These are phyloP conservation scores for Diplotaxis tenuifolia DNA, from an alignment of 345 rosid genomes.

Conservation along the genomic window DNA sequence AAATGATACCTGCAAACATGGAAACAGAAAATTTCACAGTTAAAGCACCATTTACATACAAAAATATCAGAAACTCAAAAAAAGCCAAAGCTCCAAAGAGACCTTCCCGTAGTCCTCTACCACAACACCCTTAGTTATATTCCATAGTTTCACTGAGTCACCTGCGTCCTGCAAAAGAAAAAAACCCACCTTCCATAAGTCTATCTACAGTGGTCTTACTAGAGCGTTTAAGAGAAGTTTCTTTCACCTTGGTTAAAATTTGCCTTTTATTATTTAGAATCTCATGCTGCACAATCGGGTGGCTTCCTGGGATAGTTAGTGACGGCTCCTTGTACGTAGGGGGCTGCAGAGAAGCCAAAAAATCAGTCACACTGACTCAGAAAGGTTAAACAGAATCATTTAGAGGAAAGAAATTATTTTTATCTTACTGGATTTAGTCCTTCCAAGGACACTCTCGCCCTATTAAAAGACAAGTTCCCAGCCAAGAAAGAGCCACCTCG, in stretches of 20 bases:
- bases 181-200: not conserved
- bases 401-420: conserved; percentile 1
- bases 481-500: conserved; percentile 95
- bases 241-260: conserved; percentile 85
- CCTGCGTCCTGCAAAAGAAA: conserved; percentile 67
- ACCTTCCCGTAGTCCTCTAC: conserved; percentile 95
- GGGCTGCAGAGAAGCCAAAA: conserved; percentile 48
- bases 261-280: conserved; percentile 93
- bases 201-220: conserved; percentile 10
- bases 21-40: not conserved
- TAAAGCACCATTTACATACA: not conserved
- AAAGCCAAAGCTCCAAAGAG: conserved; percentile 4
- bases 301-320: conserved; percentile 71
- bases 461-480: conserved; percentile 91
- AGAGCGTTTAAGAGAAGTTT: conserved; percentile 1
- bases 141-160: conserved; percentile 96
- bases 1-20: conserved; percentile 62
- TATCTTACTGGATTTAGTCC: conserved; percentile 91
- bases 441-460: conserved; percentile 96
- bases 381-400: conserved; percentile 1
- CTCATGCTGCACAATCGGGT: conserved; percentile 93
- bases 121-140: conserved; percentile 81
- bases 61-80: conserved; percentile 14
- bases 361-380: conserved; percentile 7
- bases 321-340: conserved; percentile 84